Conservation (phyloP, 2,329 filamentous ascomycete genomes). For the Fusarium sp. region DNA sequence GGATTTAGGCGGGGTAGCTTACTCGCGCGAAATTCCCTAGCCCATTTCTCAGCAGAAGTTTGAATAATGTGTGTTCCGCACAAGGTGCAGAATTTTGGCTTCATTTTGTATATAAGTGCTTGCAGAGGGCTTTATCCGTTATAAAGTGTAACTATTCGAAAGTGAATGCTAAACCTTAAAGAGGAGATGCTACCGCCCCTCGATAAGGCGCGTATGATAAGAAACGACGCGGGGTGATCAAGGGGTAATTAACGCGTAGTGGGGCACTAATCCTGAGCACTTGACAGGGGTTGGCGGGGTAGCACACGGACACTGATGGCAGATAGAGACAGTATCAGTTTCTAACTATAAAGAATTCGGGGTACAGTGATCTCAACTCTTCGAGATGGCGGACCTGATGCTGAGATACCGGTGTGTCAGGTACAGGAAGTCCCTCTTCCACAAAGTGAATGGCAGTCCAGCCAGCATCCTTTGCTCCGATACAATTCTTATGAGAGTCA, state of each 20-base stretch:
- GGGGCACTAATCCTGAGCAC: background rate
- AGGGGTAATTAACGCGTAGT: background rate
- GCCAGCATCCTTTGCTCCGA: conserved; percentile 78
- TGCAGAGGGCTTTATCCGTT: background rate
- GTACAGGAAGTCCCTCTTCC: conserved; percentile 75
- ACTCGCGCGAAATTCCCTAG: conserved; percentile 18
- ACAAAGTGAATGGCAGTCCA: conserved; percentile 90
- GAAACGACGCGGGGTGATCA: background rate
- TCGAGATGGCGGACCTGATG: conserved; percentile 81
- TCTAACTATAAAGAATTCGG: conserved; percentile 78
- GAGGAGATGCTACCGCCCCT: background rate
- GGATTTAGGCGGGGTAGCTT: background rate
- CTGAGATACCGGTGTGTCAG: conserved; percentile 71
- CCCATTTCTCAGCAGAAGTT: background rate
- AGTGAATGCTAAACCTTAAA: background rate
- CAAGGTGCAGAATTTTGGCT: background rate
- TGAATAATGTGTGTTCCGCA: background rate
- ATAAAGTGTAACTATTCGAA: too few species aligned
- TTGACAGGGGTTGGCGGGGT: background rate
- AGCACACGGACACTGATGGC: background rate
- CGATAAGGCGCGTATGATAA: background rate
- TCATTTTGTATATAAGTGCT: fast-evolving
- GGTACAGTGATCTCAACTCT: conserved; percentile 79
- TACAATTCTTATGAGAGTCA: conserved; percentile 86
- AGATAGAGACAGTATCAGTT: background rate